Conservation (phyloP, 2,329 filamentous ascomycete species). For the Aspergillus fischeri region DNA sequence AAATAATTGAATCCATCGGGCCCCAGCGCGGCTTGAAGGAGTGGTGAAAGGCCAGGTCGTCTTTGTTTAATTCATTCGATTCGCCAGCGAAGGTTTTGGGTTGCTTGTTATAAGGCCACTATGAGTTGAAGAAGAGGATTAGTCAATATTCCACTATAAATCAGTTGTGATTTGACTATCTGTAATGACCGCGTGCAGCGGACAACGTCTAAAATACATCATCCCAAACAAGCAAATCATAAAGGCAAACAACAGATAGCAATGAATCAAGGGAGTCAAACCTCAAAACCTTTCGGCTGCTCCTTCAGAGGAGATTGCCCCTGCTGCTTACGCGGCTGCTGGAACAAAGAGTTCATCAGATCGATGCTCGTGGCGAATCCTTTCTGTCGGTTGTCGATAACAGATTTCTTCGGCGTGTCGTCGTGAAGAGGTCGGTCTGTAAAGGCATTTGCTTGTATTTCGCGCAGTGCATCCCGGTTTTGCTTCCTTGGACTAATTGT, state of each 20-base stretch:
- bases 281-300: conserved; percentile 72
- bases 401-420: conserved; percentile 27
- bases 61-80: conserved; percentile 56
- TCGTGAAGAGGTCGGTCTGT: conserved; percentile 43
- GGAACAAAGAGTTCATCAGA: conserved; percentile 91
- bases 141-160: conserved; percentile 39
- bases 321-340: conserved; percentile 54
- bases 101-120: conserved; percentile 86
- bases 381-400: conserved; percentile 39
- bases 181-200: conserved; percentile 15
- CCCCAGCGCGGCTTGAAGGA: conserved; percentile 78
- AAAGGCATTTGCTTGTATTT: conserved; percentile 59
- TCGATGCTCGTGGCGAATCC: conserved; percentile 87
- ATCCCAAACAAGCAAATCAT: background rate
- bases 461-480: conserved; percentile 69
- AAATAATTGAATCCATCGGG: conserved; percentile 67
- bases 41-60: conserved; percentile 66
- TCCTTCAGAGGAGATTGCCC: conserved; percentile 47
- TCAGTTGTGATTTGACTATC: conserved; percentile 34
- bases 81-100: conserved; percentile 64
- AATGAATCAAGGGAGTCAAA: conserved; percentile 60
- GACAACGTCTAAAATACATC: conserved; percentile 2
- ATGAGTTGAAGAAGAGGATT: conserved; percentile 30
- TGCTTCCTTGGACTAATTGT: conserved; percentile 93
- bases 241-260: conserved; percentile 40